Percentiles rank a stretch among this genome's conserved stretches.
Conservation (phyloP, 2,329 filamentous ascomycete species). For the Aspergillus sp. region DNA sequence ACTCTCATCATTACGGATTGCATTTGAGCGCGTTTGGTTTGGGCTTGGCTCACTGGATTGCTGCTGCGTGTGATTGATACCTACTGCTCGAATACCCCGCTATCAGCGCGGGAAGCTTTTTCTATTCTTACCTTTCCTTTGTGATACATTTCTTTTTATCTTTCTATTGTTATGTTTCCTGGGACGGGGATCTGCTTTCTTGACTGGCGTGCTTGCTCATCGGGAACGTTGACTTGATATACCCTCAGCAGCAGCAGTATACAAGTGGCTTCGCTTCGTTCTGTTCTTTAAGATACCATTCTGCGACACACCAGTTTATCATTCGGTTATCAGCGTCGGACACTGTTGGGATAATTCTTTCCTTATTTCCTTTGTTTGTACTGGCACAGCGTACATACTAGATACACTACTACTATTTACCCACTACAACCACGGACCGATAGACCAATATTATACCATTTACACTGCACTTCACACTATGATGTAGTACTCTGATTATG, state of each 20-base stretch:
- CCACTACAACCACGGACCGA: not conserved
- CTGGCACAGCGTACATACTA: not conserved
- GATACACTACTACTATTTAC: not conserved
- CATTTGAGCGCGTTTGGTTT: conserved; percentile 41
- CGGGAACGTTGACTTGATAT: conserved; percentile 12
- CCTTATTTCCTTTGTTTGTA: conserved; percentile 12
- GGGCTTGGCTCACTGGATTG: conserved; percentile 29
- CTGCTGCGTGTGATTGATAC: conserved; percentile 25
- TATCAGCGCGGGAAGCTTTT: conserved; percentile 21
- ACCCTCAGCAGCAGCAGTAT: conserved; percentile 21
- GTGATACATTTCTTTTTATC: conserved; percentile 11
- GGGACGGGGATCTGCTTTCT: conserved; percentile 10
- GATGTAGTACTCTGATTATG: not conserved
- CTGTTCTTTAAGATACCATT: conserved; percentile 42
- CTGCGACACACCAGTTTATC: conserved; percentile 23
- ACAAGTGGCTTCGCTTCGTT: conserved; percentile 28
- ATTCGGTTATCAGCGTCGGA: conserved; percentile 16
- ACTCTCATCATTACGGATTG: conserved; percentile 24
- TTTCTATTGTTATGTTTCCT: conserved; percentile 11
- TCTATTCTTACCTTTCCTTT: conserved; percentile 27
- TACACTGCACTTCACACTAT: not conserved
- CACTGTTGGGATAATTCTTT: conserved; percentile 24
- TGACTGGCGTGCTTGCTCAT: conserved; percentile 20
- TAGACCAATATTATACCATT: not conserved
- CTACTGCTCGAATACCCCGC: conserved; percentile 10